Percentiles rank a stretch among this genome's conserved stretches.
These are phyloP conservation scores for Calycina herbarum DNA, from an alignment of 2,329 filamentous ascomycete species.

Conservation along the genomic window DNA sequence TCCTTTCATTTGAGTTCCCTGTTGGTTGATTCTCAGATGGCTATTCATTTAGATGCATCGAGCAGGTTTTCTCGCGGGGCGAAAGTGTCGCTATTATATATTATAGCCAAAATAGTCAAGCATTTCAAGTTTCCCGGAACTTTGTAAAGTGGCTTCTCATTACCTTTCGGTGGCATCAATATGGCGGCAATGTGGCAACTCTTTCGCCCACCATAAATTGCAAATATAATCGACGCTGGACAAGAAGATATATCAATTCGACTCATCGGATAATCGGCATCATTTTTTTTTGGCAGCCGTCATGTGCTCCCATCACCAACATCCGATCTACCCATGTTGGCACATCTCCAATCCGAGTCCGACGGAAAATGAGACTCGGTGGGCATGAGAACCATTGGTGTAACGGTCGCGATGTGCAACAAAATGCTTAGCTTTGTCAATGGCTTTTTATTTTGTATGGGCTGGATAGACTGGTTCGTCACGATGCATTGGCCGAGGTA, in stretches of 20 bases:
- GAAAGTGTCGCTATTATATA: background rate
- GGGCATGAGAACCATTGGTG: background rate
- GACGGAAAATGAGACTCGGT: background rate
- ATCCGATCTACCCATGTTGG: background rate
- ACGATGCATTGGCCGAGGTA: background rate
- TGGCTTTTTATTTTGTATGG: background rate
- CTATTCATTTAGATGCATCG: background rate
- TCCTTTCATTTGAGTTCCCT: background rate
- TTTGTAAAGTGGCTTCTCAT: background rate
- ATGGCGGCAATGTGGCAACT: background rate
- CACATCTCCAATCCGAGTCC: background rate
- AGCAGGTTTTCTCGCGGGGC: background rate
- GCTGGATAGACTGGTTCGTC: background rate
- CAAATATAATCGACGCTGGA: background rate
- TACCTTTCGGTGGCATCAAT: background rate
- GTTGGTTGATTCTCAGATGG: background rate
- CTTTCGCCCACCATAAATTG: background rate
- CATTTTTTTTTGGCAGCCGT: background rate
- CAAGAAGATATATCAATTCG: background rate
- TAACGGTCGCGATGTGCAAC: conserved; percentile 4
- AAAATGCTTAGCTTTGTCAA: background rate
- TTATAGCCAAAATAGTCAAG: background rate
- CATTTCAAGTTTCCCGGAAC: background rate
- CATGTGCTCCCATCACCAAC: conserved; percentile 1
- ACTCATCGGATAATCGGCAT: background rate